Evolutionary conservation across 163 green algal genomes (phyloP), one percentile per base, ranked within the genome.

Genomic region (Scenedesmus sp.): DNA sequence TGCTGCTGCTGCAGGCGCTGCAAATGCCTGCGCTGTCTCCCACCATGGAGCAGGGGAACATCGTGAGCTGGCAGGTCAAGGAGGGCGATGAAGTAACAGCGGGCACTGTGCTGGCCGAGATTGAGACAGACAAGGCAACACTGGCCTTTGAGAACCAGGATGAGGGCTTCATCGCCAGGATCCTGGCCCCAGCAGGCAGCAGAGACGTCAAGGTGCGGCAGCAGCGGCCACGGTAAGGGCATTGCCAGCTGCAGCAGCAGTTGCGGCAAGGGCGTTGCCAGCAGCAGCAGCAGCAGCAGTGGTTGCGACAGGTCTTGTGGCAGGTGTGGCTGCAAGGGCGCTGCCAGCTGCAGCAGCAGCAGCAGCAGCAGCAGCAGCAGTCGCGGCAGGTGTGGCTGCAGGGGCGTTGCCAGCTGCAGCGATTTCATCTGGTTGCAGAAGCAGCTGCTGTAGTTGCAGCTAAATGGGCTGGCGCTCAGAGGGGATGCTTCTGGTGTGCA

Each of bases 41-140:
- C n/a, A 99, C 98, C 1, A 99, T 99, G 98, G 93, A 94, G 18
- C 94, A 98, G 89, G 97, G 97, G 90, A 97, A 98, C 94, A 94
- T 99, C 12, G 93, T 95, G 2, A 95, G 92, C 85, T 99, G 97
- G 97, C 92, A 96, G 64, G 95, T 97, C 26, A 96, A 95, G 56
- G 93, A 91, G 3, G 97, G 97, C 18, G 94, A 97, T 74, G 93
- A 96, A 55, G 85, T 98, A 3, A 77, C 91, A 23, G 87, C 95
- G 12, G 97, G 97, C 6, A 90, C 94, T 26, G 91, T 97, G n/a
- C 92, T 98, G 54, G 96, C 96, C n/a, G 96, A 98, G 23, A 96
- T 98, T 12, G 96, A 98, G 94, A 98, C 96, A n/a, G 97, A 98
- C 94, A 98, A 98, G 85, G 97, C 97, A 3, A 98, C 96, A 0